Evolutionary conservation across 2,329 filamentous ascomycete genomes (phyloP), one percentile per base, ranked within the genome.

Genomic region (Camptophora hylomeconis): DNA sequence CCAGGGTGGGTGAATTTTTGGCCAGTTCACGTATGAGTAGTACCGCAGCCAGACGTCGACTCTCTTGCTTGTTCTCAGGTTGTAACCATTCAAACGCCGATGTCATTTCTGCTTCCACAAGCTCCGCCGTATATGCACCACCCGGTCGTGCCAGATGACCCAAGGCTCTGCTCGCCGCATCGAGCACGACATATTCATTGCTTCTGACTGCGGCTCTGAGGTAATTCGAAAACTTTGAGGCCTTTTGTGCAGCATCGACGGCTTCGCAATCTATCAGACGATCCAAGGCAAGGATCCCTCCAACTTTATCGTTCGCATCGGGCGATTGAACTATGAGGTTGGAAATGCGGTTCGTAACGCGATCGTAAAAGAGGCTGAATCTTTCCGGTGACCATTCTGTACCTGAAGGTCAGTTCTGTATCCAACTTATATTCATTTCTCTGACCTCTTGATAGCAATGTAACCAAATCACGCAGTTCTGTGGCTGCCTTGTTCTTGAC

Each of bases 51-150:
- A 95, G 94, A 45, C 89, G 73, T 44, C 87, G 72, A 50, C 87
- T 87, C 59, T 98, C 89, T 45, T 92, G 76, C 41, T 87, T 73
- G 30, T 28, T 45, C 51, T 95, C 92, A 26, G 86, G 86, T 51
- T 95, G 87, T 33, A 98, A 71, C 81, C 86, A 95, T 59, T 98
- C 89, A 30, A 98, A 66, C 2, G 92, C 86, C 11, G 84, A 89
- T 54, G 94, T 92, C 37, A 95, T 86, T 56, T 98, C 87, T 31
- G 84, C 87, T 50, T 98, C 89, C 33, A 98, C 89, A 31, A 98
- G 65, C 54, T 95, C 87, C 5, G 87, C 92, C 24, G 92, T 93
- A 39, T 95, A 66, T 17, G 89, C 86, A 36, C 89, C 89, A 38
- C 89, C 89, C 0, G 89, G 89, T 42, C 82, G 77, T 37, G 87